phyloP scores from a whole-genome alignment of 2,329 filamentous ascomycete genomes.

The Rhynchosporium secalis region DNA sequence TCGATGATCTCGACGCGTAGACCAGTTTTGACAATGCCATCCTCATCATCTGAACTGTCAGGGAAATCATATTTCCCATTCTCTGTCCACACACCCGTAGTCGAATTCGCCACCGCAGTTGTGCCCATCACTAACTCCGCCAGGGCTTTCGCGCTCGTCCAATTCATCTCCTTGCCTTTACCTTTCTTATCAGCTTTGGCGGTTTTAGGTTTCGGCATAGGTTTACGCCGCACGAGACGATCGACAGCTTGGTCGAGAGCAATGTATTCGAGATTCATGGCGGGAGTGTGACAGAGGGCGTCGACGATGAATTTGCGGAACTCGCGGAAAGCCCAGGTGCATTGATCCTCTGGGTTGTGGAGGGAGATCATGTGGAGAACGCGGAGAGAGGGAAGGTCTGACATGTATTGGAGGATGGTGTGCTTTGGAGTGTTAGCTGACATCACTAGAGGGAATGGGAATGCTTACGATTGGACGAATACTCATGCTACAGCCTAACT shows the following conservation, averaged over 20 bases:
- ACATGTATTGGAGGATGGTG: constrained; percentile 55
- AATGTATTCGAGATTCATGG: constrained; percentile 59
- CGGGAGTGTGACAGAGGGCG: constrained; percentile 54
- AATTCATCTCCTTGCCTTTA: constrained; percentile 41
- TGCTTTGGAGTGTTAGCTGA: constrained; percentile 46
- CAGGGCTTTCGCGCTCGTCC: constrained; percentile 9
- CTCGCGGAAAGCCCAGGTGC: constrained; percentile 57
- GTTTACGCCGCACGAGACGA: constrained; percentile 45
- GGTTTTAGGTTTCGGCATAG: constrained; percentile 25
- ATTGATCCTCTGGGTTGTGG: constrained; percentile 56
- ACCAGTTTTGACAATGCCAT: constrained; percentile 32
- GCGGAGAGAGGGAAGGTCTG: constrained; percentile 49
- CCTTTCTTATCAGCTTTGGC: constrained; percentile 34
- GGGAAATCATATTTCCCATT: constrained; percentile 30
- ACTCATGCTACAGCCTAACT: constrained; percentile 57
- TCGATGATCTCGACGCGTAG: constrained; percentile 45
- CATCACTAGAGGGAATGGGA: not conserved
- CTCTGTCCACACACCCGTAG: not conserved
- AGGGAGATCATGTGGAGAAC: constrained; percentile 58
- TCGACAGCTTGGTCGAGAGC: constrained; percentile 53
- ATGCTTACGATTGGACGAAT: constrained; percentile 54
- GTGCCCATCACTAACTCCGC: constrained; percentile 13
- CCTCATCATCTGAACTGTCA: constrained; percentile 36
- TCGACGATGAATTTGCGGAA: constrained; percentile 60
- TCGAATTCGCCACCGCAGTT: not conserved